A percentile compares a stretch with the other conserved stretches of the same genome.
Evolutionary conservation across 1,139 yeast genomes (phyloP).

Genomic region (Sporopachydermia cereana): DNA sequence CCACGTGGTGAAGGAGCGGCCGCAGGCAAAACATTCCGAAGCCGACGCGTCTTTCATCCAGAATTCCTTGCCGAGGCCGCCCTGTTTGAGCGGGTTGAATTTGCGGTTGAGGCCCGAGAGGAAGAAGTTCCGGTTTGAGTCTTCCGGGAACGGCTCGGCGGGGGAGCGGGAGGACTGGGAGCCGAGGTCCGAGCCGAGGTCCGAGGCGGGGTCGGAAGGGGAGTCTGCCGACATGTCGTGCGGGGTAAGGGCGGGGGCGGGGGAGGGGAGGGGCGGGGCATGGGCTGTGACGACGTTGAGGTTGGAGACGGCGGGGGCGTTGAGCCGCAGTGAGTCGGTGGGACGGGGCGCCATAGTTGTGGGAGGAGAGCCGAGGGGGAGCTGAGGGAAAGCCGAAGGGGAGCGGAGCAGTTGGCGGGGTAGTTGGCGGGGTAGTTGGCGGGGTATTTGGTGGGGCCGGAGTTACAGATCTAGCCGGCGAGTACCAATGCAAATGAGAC

Average conservation of each 20-base stretch:
- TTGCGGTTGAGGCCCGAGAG: slow-evolving; percentile 6
- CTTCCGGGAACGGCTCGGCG: background rate
- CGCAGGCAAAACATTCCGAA: slow-evolving; percentile 69
- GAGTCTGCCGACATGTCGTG: background rate
- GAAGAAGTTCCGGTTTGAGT: slow-evolving; percentile 7
- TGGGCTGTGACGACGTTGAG: slow-evolving; percentile 2
- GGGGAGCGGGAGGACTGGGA: background rate
- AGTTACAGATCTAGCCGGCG: no score
- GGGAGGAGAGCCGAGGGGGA: no score
- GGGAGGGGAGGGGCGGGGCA: background rate
- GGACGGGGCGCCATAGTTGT: slow-evolving; percentile 5
- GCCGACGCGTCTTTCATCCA: slow-evolving; percentile 93
- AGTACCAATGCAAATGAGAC: no score
- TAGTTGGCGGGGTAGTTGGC: no score
- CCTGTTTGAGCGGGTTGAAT: slow-evolving; percentile 2
- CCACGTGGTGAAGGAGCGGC: slow-evolving; percentile 61
- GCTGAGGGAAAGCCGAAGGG: no score
- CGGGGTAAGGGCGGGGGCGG: background rate
- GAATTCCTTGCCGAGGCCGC: slow-evolving; percentile 37
- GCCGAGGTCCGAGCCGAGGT: background rate
- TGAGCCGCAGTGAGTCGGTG: slow-evolving; percentile 5
- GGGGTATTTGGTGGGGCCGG: no score
- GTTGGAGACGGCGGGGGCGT: slow-evolving; percentile 1
- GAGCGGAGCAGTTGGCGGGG: no score
- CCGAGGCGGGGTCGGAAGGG: background rate